phyloP scores from a whole-genome alignment of 2,329 filamentous ascomycete species.

The Colletotrichum gigasporum region DNA sequence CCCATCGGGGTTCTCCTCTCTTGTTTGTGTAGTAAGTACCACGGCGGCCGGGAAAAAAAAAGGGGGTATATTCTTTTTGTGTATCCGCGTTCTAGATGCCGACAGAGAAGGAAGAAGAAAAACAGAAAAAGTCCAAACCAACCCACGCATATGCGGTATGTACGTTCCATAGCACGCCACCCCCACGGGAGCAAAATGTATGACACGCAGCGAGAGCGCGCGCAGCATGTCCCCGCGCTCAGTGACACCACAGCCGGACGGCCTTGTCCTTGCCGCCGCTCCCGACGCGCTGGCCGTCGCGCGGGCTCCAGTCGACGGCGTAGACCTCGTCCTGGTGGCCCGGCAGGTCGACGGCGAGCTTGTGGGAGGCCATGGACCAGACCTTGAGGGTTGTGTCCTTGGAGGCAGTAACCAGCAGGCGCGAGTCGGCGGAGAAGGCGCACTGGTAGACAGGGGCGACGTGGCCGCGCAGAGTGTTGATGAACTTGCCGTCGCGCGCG shows the following conservation, averaged over 20 bases:
- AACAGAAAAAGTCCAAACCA: too few relatives aligned
- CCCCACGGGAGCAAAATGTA: too few relatives aligned
- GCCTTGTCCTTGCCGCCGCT: conserved; percentile 95
- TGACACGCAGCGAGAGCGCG: too few relatives aligned
- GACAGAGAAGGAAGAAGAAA: too few relatives aligned
- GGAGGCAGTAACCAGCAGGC: conserved; percentile 86
- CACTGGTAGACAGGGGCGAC: conserved; percentile 91
- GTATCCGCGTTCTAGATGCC: conserved; percentile 18
- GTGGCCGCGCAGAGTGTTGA: conserved; percentile 88
- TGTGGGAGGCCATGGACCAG: conserved; percentile 89
- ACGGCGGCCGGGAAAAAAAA: not conserved
- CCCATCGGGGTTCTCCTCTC: too few relatives aligned
- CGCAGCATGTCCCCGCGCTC: too few relatives aligned
- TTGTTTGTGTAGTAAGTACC: too few relatives aligned
- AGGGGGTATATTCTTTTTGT: conserved; percentile 31
- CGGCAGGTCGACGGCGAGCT: conserved; percentile 82
- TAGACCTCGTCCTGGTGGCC: conserved; percentile 95
- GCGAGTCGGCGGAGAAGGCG: conserved; percentile 89
- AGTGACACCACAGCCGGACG: conserved; percentile 73
- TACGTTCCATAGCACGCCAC: too few relatives aligned
- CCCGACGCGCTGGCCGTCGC: conserved; percentile 84
- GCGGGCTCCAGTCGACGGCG: conserved; percentile 90
- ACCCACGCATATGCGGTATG: too few relatives aligned
- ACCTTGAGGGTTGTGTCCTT: conserved; percentile 96
- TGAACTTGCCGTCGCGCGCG: conserved; percentile 74